Conservation (phyloP, 345 rosid species). For the Gossypium longicalyx region DNA sequence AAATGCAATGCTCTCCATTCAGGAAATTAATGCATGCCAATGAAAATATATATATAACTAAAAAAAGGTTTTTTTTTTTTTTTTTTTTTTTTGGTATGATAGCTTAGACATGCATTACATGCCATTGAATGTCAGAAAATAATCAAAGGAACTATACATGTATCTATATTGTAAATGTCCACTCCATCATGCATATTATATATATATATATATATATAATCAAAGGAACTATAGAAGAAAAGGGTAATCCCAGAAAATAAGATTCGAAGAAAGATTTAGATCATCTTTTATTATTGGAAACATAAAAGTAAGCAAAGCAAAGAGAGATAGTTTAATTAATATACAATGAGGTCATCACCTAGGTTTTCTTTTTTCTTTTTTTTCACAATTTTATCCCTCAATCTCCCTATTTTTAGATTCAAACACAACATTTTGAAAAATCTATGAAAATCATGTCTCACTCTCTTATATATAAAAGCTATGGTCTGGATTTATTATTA, state of each 20-base stretch:
- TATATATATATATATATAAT: too few relatives aligned
- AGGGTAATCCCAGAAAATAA: too few relatives aligned
- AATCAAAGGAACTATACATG: too few relatives aligned
- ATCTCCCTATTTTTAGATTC: slow-evolving; percentile 14
- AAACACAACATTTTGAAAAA: slow-evolving; percentile 9
- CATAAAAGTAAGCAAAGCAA: slow-evolving; percentile 13
- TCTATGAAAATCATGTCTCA: slow-evolving; percentile 3
- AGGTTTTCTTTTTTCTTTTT: slow-evolving; percentile 13
- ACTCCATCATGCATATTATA: too few relatives aligned
- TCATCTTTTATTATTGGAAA: slow-evolving; percentile 27
- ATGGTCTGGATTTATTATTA: slow-evolving; percentile 13
- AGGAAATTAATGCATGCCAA: neutral
- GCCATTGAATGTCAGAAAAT: too few relatives aligned
- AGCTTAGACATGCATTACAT: too few relatives aligned
- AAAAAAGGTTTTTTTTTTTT: too few relatives aligned
- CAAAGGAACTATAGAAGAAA: too few relatives aligned
- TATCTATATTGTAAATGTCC: too few relatives aligned
- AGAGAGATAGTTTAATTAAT: slow-evolving; percentile 20
- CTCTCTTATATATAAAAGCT: neutral
- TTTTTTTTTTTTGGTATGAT: too few relatives aligned
- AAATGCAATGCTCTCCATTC: neutral
- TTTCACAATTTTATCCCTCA: slow-evolving; percentile 11
- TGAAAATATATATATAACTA: too few relatives aligned
- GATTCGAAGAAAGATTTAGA: neutral
- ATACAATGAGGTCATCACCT: slow-evolving; percentile 15